Evolutionary conservation across 140 eudicot species (phyloP), one percentile per base, ranked within the genome.

Genomic region (Oenanthe javanica): DNA sequence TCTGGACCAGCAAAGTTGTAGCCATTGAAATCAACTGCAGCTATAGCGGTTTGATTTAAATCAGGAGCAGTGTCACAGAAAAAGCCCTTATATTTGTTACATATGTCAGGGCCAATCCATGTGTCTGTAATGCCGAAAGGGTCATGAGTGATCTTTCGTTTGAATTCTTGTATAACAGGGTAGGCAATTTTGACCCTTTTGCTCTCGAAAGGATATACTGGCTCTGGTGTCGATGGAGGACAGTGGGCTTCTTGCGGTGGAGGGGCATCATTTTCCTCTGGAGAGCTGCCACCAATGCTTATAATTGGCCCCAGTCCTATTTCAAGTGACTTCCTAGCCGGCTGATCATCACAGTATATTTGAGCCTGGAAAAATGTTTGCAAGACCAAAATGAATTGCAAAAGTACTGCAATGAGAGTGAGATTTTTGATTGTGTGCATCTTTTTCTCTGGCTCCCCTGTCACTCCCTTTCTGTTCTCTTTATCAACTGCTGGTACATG

Each of bases 21-120:
- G 77, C 81, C 77, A 79, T 91, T 91, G 85, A 91, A 91, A 49
- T 85, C 83, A 7, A 88, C 79, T 14, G 83, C 89, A 42, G 92
- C 78, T 15, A 91, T 19, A 2, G 84, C 78, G 9, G 9, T 75
- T 25, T 23, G 27, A 0, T 75, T 66, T 25, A 0, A 66, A 47
- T 45, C 74, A 0, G 89, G 88, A 9, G 57, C 76, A 10, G 4
- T 10, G 66, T 66, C 92, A 75, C 92, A 88, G 0, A 6, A 6
- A 82, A 90, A 86, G 71, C 94, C 91, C 51, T 45, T 77, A 70
- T 90, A 90, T 0, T 54, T 48, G 59, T 18, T 66, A 74, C 96
- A 90, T 2, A 88, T 76, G 31, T 88, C 25, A 0, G 51, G 10
- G 21, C 96, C 96, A 0, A 0, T 49, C 96, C 96, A 90, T n/a